A percentile compares a stretch with the other conserved stretches of the same genome.
These are phyloP conservation scores for Geotrichum klebahnii DNA, from an alignment of 1,139 yeast species.

Conservation along the genomic window DNA sequence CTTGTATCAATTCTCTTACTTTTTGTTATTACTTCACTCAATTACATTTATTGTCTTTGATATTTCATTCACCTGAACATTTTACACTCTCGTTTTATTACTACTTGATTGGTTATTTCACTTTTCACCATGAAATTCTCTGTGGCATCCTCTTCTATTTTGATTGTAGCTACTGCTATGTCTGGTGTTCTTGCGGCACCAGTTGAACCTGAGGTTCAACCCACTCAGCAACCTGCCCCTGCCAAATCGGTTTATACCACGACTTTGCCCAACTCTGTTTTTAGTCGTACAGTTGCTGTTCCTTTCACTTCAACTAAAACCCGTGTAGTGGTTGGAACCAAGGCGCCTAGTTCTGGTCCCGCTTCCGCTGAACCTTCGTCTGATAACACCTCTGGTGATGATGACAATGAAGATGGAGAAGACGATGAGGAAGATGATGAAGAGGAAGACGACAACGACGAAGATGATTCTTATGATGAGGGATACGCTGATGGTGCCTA, in stretches of 20 bases:
- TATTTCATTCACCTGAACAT: neutral
- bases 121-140: neutral
- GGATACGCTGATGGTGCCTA: constrained; percentile 14
- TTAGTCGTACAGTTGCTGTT: neutral
- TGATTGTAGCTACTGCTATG: neutral
- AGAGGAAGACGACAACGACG: neutral
- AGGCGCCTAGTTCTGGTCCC: neutral
- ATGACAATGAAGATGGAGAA: neutral
- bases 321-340: neutral
- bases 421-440: neutral
- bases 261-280: neutral
- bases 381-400: neutral
- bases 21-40: neutral
- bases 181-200: neutral
- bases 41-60: too few species aligned
- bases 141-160: neutral
- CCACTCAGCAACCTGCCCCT: neutral
- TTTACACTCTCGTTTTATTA: too few species aligned
- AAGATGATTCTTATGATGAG: constrained; percentile 1
- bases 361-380: neutral
- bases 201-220: neutral
- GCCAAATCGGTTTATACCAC: too few species aligned
- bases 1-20: neutral
- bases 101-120: neutral
- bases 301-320: constrained; percentile 7